Evolutionary conservation across 2,329 filamentous ascomycete species (phyloP), one percentile per base, ranked within the genome.

Genomic region (Tolypocladium capitatum): DNA sequence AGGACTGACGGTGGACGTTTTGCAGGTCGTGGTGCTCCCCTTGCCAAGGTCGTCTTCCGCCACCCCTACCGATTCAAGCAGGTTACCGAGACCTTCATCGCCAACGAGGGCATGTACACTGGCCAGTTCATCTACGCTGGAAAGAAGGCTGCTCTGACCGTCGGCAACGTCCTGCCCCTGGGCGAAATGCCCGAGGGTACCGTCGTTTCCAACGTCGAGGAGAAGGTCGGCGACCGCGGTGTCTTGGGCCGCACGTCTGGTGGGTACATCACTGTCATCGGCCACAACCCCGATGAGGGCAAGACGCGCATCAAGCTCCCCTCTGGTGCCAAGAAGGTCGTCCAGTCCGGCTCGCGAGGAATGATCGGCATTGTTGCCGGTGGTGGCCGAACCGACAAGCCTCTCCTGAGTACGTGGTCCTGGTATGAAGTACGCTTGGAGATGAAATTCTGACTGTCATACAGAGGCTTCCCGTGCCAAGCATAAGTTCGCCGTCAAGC

Each of bases 401-500:
- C 92, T 65, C 80, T 98, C 71, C 80, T 98, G 67, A 98, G 83
- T 86, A 82, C 55, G 78, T 43, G 28, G 8, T 18, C 41, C n/a
- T 14, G 11, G 20, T 20, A 13, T 11, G 14, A 21, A 24, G 34
- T 6, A 11, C 10, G 4, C 8, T 14, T n/a, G 18, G 11, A 3
- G n/a, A 4, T 34, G 14, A 1, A 13, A 48, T 50, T 27, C 49
- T 51, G 20, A 51, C 42, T 2, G 9, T 42, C 6, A 31, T 41
- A 74, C 78, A 86, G 83, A 98, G 91, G 92, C 92, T 67, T 97
- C 91, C 68, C 88, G 92, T 70, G 92, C 92, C 68, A 98, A 97
- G 88, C 91, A 97, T 73, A 98, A 98, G 86, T 98, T 95, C 78
- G 89, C 90, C 63, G 94, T 96, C 78, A 98, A 98, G 89, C 89